A percentile compares a stretch with the other conserved stretches of the same genome.
phyloP scores from a whole-genome alignment of 306 rosid genomes.

The Lablab purpureus region DNA sequence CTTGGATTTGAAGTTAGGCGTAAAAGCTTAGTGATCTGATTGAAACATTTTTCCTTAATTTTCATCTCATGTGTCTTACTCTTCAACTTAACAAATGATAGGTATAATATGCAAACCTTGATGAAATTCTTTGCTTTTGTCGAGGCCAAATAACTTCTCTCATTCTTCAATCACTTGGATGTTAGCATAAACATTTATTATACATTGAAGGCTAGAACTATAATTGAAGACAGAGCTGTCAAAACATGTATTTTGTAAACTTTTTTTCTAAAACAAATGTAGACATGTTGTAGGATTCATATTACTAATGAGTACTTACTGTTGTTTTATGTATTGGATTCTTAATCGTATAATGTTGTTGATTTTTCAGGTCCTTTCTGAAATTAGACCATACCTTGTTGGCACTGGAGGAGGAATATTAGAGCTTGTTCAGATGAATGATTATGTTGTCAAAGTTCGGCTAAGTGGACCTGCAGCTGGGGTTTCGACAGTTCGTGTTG shows the following conservation, averaged over 20 bases:
- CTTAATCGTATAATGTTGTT: not conserved
- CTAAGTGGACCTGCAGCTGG: conserved; percentile 92
- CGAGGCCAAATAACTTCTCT: not conserved
- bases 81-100: not conserved
- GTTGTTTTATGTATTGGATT: conserved; percentile 11
- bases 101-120: conserved; percentile 10
- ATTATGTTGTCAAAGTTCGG: conserved; percentile 77
- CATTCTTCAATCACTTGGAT: conserved; percentile 22
- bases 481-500: conserved; percentile 93
- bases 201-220: not conserved
- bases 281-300: conserved; percentile 29
- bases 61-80: conserved; percentile 14
- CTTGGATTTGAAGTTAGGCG: not conserved
- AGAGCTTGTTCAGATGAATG: conserved; percentile 75
- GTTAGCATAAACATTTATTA: not conserved
- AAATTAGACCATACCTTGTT: conserved; percentile 92
- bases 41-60: not conserved
- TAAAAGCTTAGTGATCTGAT: conserved; percentile 20
- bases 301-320: conserved; percentile 6
- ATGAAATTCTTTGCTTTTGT: not conserved
- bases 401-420: conserved; percentile 97
- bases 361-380: conserved; percentile 78
- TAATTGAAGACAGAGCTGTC: not conserved
- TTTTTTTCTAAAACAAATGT: not conserved
- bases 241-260: not conserved